Conservation (phyloP, 495 filamentous ascomycete species). For the Cercophora samala region DNA sequence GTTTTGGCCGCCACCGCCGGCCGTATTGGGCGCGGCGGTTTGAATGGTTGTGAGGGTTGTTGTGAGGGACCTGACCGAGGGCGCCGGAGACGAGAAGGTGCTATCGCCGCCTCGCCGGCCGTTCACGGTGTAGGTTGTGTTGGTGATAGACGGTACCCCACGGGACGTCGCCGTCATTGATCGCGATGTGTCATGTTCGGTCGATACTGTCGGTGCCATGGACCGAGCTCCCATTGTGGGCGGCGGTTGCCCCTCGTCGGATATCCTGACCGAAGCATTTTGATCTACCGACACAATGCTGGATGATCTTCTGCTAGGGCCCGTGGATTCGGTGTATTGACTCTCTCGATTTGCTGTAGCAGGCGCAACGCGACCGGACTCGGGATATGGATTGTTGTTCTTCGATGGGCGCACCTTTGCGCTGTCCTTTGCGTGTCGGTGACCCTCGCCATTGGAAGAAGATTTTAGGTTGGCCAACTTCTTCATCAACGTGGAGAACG, state of each 20-base stretch:
- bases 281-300: constrained; percentile 41
- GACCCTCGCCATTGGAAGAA: constrained; percentile 44
- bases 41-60: constrained; percentile 97
- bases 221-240: constrained; percentile 65
- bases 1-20: constrained; percentile 57
- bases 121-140: constrained; percentile 63
- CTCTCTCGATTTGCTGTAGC: constrained; percentile 48
- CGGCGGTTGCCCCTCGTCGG: constrained; percentile 55
- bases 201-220: constrained; percentile 73
- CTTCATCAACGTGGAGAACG: constrained; percentile 93
- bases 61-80: constrained; percentile 85
- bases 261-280: constrained; percentile 54
- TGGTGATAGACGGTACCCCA: constrained; percentile 55
- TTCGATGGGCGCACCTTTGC: constrained; percentile 53
- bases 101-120: constrained; percentile 71
- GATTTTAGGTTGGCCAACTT: constrained; percentile 82
- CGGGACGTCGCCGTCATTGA: constrained; percentile 78
- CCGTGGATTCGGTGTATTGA: constrained; percentile 55
- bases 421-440: constrained; percentile 42
- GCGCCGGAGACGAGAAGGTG: constrained; percentile 91
- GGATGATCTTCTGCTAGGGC: constrained; percentile 35
- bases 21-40: constrained; percentile 69
- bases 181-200: constrained; percentile 69
- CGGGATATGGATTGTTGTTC: constrained; percentile 82
- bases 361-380: constrained; percentile 50